Percentiles rank a stretch among this genome's conserved stretches.
These are phyloP conservation scores for Odontarrhena argentea DNA, from an alignment of 345 rosid species.

Conservation along the genomic window DNA sequence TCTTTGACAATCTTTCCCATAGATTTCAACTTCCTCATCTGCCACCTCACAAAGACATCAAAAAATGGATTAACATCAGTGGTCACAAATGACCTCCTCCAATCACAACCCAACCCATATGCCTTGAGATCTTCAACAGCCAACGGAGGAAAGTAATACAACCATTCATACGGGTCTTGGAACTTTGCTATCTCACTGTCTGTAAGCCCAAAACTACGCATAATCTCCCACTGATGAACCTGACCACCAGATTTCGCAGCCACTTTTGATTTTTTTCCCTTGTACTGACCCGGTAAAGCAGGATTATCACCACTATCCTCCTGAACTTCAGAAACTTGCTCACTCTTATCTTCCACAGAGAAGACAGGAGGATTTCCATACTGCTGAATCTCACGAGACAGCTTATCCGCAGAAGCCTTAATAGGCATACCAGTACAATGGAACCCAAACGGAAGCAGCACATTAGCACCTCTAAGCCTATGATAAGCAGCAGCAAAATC, in stretches of 20 bases:
- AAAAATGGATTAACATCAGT: constrained; percentile 80
- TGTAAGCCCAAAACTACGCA: constrained; percentile 83
- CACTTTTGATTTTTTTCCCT: constrained; percentile 85
- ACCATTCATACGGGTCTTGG: constrained; percentile 79
- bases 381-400: constrained; percentile 63
- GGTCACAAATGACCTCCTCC: constrained; percentile 90
- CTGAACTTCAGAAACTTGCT: constrained; percentile 38
- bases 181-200: constrained; percentile 71
- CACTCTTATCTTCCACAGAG: constrained; percentile 35
- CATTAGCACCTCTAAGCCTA: constrained; percentile 84
- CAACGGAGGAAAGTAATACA: constrained; percentile 73
- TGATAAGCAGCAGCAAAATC: constrained; percentile 93
- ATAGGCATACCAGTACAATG: constrained; percentile 99
- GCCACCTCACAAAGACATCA: constrained; percentile 87
- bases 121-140: constrained; percentile 77
- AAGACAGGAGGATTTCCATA: constrained; percentile 84
- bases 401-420: constrained; percentile 95
- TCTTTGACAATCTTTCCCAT: constrained; percentile 92
- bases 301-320: constrained; percentile 45
- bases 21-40: constrained; percentile 82
- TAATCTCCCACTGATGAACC: constrained; percentile 89
- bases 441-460: constrained; percentile 81
- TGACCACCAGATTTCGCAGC: constrained; percentile 84
- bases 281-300: constrained; percentile 57
- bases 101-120: constrained; percentile 91